Evolutionary conservation across 2,329 filamentous ascomycete species (phyloP).

Genomic region (Claviceps quebecensis): DNA sequence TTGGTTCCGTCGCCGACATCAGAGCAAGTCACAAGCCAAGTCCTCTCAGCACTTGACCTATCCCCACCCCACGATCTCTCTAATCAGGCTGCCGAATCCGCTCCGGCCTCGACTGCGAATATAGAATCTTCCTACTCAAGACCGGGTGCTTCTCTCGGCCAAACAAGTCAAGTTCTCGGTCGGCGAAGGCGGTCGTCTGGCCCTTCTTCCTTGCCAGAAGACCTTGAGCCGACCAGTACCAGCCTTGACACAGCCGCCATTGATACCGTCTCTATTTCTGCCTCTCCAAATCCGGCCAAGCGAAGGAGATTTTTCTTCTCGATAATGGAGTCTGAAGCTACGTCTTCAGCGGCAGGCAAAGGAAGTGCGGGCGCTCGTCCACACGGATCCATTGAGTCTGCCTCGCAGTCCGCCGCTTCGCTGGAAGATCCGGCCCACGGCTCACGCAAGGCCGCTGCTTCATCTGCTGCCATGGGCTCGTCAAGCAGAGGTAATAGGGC

Average conservation of each 20-base stretch:
- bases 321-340: slow-evolving; percentile 51
- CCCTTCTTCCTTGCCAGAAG: slow-evolving; percentile 22
- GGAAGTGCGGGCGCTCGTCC: slow-evolving; percentile 29
- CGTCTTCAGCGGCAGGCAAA: slow-evolving; percentile 37
- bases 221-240: slow-evolving; percentile 12
- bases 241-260: slow-evolving; percentile 10
- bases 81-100: slow-evolving; percentile 13
- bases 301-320: slow-evolving; percentile 40
- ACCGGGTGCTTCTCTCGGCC: slow-evolving; percentile 13
- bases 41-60: slow-evolving; percentile 25
- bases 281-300: slow-evolving; percentile 18
- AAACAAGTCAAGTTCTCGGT: slow-evolving; percentile 32
- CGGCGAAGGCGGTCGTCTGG: slow-evolving; percentile 37
- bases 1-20: slow-evolving; percentile 43
- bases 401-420: slow-evolving; percentile 10
- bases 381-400: slow-evolving; percentile 28
- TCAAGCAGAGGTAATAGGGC: slow-evolving; percentile 19
- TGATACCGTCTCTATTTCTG: slow-evolving; percentile 5
- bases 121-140: slow-evolving; percentile 25
- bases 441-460: slow-evolving; percentile 27
- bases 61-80: slow-evolving; percentile 12
- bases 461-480: slow-evolving; percentile 39
- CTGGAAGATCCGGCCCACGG: slow-evolving; percentile 29
- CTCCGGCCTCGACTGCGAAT: slow-evolving; percentile 22
- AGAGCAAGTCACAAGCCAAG: slow-evolving; percentile 32